Conservation (phyloP, 169 alveolate species). For the Perkinsus olseni region DNA sequence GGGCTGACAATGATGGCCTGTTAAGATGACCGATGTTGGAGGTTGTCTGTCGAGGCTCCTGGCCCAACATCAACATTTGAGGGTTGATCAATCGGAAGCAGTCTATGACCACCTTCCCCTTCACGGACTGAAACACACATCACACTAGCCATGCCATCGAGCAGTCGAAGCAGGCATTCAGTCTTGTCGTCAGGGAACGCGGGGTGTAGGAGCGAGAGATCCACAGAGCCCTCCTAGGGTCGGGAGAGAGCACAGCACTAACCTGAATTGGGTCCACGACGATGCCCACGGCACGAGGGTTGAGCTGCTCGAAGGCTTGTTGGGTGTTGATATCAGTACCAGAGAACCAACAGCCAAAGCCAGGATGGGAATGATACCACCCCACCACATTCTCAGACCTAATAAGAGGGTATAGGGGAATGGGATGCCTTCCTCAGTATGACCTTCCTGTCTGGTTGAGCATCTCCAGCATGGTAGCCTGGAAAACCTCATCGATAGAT, state of each 20-base stretch:
- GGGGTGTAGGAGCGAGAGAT: neutral
- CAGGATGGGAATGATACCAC: conserved; percentile 99
- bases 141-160: no score
- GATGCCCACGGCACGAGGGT: conserved; percentile 97
- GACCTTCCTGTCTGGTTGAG: conserved; percentile 93
- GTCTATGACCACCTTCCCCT: conserved; percentile 95
- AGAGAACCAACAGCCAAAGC: conserved; percentile 98
- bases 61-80: conserved; percentile 81
- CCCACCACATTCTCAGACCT: conserved; percentile 77
- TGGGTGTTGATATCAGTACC: conserved; percentile 96
- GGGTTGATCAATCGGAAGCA: conserved; percentile 96
- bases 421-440: conserved; percentile 55
- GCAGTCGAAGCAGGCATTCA: no score
- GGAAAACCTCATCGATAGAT: conserved; percentile 98
- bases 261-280: conserved; percentile 99
- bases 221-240: neutral
- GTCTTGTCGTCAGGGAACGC: neutral
- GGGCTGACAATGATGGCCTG: conserved; percentile 82
- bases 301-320: conserved; percentile 95
- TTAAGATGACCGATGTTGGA: conserved; percentile 89
- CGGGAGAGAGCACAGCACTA: neutral
- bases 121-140: conserved; percentile 67
- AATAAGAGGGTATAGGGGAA: neutral
- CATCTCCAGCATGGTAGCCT: conserved; percentile 97
- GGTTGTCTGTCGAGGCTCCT: conserved; percentile 99